phyloP scores from a whole-genome alignment of 2,329 filamentous ascomycete species.

The Rugonectria rugulosa region DNA sequence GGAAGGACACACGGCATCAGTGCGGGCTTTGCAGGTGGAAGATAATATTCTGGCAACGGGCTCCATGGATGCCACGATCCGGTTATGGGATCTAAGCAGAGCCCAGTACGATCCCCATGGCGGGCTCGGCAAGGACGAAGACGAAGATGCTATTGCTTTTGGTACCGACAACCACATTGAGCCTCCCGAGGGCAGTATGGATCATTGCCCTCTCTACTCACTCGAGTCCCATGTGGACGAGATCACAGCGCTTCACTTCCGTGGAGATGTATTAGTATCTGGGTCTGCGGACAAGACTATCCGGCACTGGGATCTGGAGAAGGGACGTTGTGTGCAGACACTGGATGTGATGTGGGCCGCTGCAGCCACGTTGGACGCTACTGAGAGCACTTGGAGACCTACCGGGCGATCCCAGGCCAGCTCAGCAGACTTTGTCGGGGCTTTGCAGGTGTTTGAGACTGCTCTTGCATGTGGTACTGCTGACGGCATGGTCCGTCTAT shows the following conservation, averaged over 20 bases:
- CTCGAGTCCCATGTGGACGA: constrained; percentile 92
- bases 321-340: constrained; percentile 96
- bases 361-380: constrained; percentile 72
- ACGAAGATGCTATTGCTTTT: constrained; percentile 75
- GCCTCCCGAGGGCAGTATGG: constrained; percentile 80
- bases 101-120: constrained; percentile 81
- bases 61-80: constrained; percentile 92
- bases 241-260: constrained; percentile 92
- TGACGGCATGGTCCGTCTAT: constrained; percentile 94
- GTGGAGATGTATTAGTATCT: constrained; percentile 88
- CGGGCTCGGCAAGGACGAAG: constrained; percentile 66
- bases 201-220: constrained; percentile 87
- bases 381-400: constrained; percentile 75
- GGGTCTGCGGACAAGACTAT: constrained; percentile 97
- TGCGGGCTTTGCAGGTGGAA: constrained; percentile 90
- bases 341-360: constrained; percentile 98
- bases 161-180: constrained; percentile 76
- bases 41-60: constrained; percentile 96
- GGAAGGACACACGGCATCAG: constrained; percentile 94
- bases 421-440: constrained; percentile 89
- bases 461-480: constrained; percentile 95
- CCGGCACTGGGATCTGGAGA: constrained; percentile 96
- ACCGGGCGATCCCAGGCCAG: constrained; percentile 68
- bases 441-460: constrained; percentile 94
- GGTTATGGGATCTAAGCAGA: constrained; percentile 92